Base-by-base conservation (phyloP, 352 stramenopile genomes). In the Globisporangium recalcitrans region DNA sequence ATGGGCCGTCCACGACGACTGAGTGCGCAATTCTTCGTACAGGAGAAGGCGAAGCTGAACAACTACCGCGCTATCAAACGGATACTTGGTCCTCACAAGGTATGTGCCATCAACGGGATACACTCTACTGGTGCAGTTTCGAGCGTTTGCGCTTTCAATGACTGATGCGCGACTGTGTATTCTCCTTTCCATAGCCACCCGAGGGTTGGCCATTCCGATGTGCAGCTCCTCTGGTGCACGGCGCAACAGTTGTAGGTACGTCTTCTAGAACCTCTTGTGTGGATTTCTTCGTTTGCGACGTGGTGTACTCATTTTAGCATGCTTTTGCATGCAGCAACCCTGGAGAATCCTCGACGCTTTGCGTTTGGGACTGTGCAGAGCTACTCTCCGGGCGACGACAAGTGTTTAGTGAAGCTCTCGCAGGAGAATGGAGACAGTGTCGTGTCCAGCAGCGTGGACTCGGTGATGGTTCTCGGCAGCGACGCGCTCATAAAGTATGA, bases 1-100 rank as follows among this genome's bases (percentile, higher is more conserved):
- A 94, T 94, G 82, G 85, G 82, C 2, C 76, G 74, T 29, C 80
- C 81, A 26, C 76, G 85, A 36, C 81, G 85, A 0, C 73, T 94
- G 5, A 94, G 85, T 32, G 64, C 63, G 14, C 67, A 74, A 8
- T 93, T 91, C 54, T 80, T 93, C 21, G 59, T 66, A 0, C 77
- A 89, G 51, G 82, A 94, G 29, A 88, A 85, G 29, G 42, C 79
- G 26, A 91, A 90, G 49, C 68, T 92, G 4, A 65, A 88, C 34
- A 64, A 64, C n/a, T 89, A 80, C 57, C 82, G 82, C 24, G 63
- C 62, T 5, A 52, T 82, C 4, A 84, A 84, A 56, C 66, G 70
- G 4, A 67, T 52, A 40, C 24, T 74, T 4, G 60, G 65, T 0
- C 8, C 21, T 27, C 6, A 58, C 19, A 55, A 67, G 61, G 61